Base-by-base conservation (phyloP, 2,329 filamentous ascomycete species). In the Pseudocercospora pini-densiflorae region DNA sequence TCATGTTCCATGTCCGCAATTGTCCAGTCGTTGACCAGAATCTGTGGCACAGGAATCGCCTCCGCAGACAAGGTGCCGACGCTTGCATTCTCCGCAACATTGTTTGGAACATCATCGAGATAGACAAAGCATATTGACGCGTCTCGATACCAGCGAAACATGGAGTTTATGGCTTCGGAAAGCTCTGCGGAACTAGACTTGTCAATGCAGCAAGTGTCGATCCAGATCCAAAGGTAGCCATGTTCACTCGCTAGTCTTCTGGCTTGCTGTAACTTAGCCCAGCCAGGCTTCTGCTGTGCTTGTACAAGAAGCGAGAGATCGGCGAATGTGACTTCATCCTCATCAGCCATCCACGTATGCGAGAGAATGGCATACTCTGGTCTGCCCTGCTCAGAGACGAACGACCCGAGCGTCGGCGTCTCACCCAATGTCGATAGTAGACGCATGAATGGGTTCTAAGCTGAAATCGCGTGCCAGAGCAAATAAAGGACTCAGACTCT, bases 361-460 rank as follows among this genome's bases (percentile, higher is more conserved):
- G 62, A 64, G 5, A 64, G 55, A 19, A 64, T 64, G 5, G 62
- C 55, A 45, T 64, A 64, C 16, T 45, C 29, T 31, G 29, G 29
- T 31, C 29, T 31, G 29, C 29, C 29, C 29, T 31, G 29, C 29
- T 31, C 29, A 8, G 29, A 31, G 5, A 31, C 29, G 6, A 31
- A 31, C 29, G 29, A 31, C 29, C 29, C 29, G 29, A 31, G 29
- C 3, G 29, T 31, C 8, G 29, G 29, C 1, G 29, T 31, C 29
- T 31, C 62, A 54, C 29, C 8, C 29, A 31, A 31, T 31, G 29
- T 31, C 29, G 29, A 31, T 31, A 31, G 29, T 31, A 31, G 29
- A 31, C 29, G 29, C 29, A 31, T 31, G 29, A 9, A 31, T 31
- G 29, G 29, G 29, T 8, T 31, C 29, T 31, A 31, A 31, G 29